phyloP scores from a whole-genome alignment of 257 asterid genomes.

The Apocynum venetum region DNA sequence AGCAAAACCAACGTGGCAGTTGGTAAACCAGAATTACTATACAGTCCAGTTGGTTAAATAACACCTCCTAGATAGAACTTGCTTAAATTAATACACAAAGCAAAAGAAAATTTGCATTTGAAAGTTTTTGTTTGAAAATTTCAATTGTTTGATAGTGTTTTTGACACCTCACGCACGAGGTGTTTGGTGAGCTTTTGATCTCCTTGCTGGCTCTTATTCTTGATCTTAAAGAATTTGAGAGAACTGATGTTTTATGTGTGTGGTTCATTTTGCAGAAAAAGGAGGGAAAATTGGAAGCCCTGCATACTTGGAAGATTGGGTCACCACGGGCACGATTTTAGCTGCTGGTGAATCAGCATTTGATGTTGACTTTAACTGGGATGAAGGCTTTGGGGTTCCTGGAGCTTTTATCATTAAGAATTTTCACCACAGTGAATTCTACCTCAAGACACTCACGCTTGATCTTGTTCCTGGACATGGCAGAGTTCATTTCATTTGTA shows the following conservation, averaged over 20 bases:
- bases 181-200: too few relatives aligned
- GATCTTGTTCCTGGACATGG: slow-evolving; percentile 30
- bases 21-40: too few relatives aligned
- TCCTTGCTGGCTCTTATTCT: too few relatives aligned
- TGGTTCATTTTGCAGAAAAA: slow-evolving; percentile 5
- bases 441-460: slow-evolving; percentile 33
- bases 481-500: slow-evolving; percentile 23
- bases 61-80: too few relatives aligned
- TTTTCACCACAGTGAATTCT: slow-evolving; percentile 31
- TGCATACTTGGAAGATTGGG: slow-evolving; percentile 32
- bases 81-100: too few relatives aligned
- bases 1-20: too few relatives aligned
- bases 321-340: slow-evolving; percentile 9
- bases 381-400: slow-evolving; percentile 31
- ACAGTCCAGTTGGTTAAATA: too few relatives aligned
- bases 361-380: slow-evolving; percentile 27
- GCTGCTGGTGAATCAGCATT: slow-evolving; percentile 30
- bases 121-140: too few relatives aligned
- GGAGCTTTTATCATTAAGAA: slow-evolving; percentile 34
- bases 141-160: too few relatives aligned
- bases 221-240: background rate
- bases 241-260: background rate
- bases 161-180: too few relatives aligned
- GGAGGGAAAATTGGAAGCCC: slow-evolving; percentile 26
- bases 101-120: too few relatives aligned